Evolutionary conservation across 148 eudicot species (phyloP), one percentile per base, ranked within the genome.

Genomic region (Camellia sinensis): DNA sequence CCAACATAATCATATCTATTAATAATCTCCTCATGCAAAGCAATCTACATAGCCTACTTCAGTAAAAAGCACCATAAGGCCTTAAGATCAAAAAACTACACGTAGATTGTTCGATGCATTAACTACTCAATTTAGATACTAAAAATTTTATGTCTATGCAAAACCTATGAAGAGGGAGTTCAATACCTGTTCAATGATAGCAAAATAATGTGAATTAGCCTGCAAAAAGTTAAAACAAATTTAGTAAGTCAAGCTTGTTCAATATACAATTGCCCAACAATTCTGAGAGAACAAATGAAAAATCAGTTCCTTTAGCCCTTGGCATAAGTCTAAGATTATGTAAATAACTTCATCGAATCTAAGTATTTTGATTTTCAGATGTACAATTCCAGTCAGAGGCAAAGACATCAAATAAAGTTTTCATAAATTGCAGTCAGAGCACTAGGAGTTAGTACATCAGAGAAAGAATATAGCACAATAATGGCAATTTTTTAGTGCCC

Each of bases 151-250:
- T 46, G 40, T n/a, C n/a, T 62, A 17, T 46, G 67, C 11, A 78
- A 21, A 81, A 53, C 76, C 10, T 14, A 77, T 43, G 69, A 79
- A 29, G 53, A 72, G 37, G 45, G 73, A 75, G 70, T 68, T 13
- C 41, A 68, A 80, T 84, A 94, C 99, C 97, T 94, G 99, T 83
- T 94, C 97, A 70, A 96, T 89, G 82, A 96, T 94, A 78, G 99
- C 97, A 90, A 88, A 96, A 85, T 86, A 96, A 87, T 96, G 99
- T 72, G 99, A 92, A 92, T 96, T 96, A 52, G 99, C 99, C 99
- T 96, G 99, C 90, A 92, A 75, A 71, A 81, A 77, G 57, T 46
- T 22, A 19, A 63, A 77, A 67, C 74, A 50, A 8, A 5, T 75
- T 29, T 29, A 29, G 61, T 70, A 4, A 73, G 83, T 52, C 73